phyloP scores from a whole-genome alignment of 2,329 filamentous ascomycete genomes.

The Penicillium sp. region DNA sequence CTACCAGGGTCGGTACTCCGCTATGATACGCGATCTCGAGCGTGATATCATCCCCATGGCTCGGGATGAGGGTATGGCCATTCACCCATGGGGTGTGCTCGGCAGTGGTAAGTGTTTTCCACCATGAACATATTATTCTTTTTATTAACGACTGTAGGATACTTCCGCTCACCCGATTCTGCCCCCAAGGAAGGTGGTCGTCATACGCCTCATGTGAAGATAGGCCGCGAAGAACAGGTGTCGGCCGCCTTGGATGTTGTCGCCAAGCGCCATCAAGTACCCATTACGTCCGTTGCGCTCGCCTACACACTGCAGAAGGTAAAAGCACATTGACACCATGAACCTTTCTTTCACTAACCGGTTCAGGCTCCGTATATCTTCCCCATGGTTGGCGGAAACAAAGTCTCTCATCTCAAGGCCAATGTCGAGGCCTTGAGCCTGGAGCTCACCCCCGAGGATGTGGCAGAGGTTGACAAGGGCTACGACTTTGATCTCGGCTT shows the following conservation, averaged over 20 bases:
- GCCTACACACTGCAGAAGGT: constrained; percentile 53
- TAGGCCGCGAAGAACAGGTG: constrained; percentile 18
- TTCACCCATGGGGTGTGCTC: constrained; percentile 54
- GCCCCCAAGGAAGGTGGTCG: neutral
- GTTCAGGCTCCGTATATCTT: constrained; percentile 48
- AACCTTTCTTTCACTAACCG: too few species aligned
- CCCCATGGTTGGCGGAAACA: constrained; percentile 53
- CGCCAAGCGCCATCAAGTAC: neutral
- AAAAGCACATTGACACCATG: too few species aligned
- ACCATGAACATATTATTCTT: neutral
- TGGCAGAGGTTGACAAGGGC: constrained; percentile 53
- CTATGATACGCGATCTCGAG: constrained; percentile 63
- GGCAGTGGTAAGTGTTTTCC: constrained; percentile 26
- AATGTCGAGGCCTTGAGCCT: constrained; percentile 56
- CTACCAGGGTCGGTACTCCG: constrained; percentile 66
- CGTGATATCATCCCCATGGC: constrained; percentile 68
- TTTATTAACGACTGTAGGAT: neutral
- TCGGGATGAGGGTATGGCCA: constrained; percentile 59
- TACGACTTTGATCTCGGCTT: constrained; percentile 56
- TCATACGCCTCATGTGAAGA: constrained; percentile 3
- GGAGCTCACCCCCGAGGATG: constrained; percentile 51
- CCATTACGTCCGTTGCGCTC: constrained; percentile 35
- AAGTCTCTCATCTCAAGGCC: constrained; percentile 49
- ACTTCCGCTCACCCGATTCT: neutral
- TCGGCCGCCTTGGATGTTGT: constrained; percentile 18